Evolutionary conservation across 1,284 basidiomycete species (phyloP).

Genomic region (Inonotus hispidus): DNA sequence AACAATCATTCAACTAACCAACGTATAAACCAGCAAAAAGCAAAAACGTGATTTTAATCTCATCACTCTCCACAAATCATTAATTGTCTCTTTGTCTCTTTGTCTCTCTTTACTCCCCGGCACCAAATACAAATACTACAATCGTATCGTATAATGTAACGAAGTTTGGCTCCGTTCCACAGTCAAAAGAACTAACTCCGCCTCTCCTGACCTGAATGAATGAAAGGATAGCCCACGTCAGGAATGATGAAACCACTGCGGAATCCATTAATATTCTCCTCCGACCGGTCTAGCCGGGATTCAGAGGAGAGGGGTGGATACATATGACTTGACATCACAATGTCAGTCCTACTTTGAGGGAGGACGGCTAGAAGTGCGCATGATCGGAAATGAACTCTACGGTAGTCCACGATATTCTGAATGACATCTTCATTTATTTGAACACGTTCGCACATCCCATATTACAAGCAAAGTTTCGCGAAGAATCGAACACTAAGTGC

Average conservation of each 20-base stretch:
- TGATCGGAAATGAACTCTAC: too few species aligned
- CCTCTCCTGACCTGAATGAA: not conserved
- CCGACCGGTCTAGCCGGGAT: not conserved
- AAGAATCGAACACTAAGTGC: not conserved
- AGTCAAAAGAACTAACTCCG: not conserved
- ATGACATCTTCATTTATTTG: not conserved
- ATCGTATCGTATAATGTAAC: not conserved
- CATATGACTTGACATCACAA: not conserved
- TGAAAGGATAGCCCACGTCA: not conserved
- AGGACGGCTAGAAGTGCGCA: not conserved
- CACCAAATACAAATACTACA: too few species aligned
- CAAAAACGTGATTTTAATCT: too few species aligned
- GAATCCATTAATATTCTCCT: not conserved
- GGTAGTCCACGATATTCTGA: not conserved
- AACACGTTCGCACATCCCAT: not conserved
- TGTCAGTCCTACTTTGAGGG: not conserved
- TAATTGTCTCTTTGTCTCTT: too few species aligned
- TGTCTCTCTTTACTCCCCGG: too few species aligned
- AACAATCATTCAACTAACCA: too few species aligned
- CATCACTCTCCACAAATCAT: too few species aligned
- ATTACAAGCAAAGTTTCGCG: not conserved
- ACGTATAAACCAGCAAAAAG: too few species aligned
- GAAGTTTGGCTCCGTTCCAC: not conserved
- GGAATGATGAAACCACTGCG: not conserved
- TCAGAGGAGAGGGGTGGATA: not conserved